Evolutionary conservation across 1,139 yeast species (phyloP).

Genomic region (Candida pseudoviswanathii): DNA sequence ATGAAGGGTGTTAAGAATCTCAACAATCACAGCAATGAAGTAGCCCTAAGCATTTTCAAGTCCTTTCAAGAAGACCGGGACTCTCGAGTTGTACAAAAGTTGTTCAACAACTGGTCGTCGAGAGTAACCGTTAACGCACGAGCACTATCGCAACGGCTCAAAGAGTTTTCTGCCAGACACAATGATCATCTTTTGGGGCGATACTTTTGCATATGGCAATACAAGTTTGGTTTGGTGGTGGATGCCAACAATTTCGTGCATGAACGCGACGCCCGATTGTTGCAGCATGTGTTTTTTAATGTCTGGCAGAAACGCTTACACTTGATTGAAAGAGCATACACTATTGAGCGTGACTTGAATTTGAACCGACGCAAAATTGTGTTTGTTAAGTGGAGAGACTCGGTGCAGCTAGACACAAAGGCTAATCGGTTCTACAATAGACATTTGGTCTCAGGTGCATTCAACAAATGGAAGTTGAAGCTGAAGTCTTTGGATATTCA

Average conservation of each 20-base stretch:
- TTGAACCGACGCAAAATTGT: neutral
- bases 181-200: conserved; percentile 15
- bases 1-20: neutral
- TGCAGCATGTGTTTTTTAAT: conserved; percentile 17
- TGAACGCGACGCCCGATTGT: conserved; percentile 12
- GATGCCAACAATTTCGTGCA: conserved; percentile 12
- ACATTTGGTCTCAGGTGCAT: conserved; percentile 3
- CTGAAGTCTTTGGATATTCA: neutral
- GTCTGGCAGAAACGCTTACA: conserved; percentile 19
- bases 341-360: conserved; percentile 8
- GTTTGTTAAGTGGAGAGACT: conserved; percentile 21
- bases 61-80: conserved; percentile 4
- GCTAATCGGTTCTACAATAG: conserved; percentile 18
- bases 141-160: conserved; percentile 16
- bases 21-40: neutral
- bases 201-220: conserved; percentile 21
- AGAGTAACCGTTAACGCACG: neutral
- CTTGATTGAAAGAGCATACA: conserved; percentile 11
- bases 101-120: neutral
- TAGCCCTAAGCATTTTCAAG: neutral
- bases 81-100: neutral
- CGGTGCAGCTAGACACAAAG: conserved; percentile 7
- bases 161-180: conserved; percentile 13
- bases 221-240: conserved; percentile 9
- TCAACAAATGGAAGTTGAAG: conserved; percentile 21